Evolutionary conservation across 2,329 filamentous ascomycete genomes (phyloP).

Genomic region (Botrytis tulipae): DNA sequence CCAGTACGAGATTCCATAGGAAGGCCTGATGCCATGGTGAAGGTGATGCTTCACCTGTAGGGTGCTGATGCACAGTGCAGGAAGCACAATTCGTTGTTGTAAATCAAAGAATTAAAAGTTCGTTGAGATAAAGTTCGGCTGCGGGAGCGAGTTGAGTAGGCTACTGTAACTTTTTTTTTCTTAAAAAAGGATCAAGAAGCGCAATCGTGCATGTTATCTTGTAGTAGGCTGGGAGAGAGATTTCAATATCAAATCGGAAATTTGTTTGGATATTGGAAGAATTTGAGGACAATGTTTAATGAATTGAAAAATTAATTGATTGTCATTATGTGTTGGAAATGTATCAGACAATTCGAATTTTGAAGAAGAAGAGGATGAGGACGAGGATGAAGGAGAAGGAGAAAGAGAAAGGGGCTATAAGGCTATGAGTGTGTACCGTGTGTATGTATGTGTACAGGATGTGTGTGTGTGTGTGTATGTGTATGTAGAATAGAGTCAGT

Average conservation of each 20-base stretch:
- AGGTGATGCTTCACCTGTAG: constrained; percentile 33
- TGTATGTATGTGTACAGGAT: not conserved
- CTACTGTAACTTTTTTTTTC: constrained; percentile 20
- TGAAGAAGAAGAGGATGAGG: not conserved
- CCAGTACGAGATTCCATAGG: constrained; percentile 74
- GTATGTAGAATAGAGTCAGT: not conserved
- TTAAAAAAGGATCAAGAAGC: constrained; percentile 29
- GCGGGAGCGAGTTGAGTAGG: constrained; percentile 17
- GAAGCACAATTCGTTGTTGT: constrained; percentile 25
- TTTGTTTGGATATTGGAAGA: not conserved
- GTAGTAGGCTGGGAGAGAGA: not conserved
- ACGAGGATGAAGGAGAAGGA: not conserved
- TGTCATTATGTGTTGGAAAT: constrained; percentile 4
- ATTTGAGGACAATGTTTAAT: not conserved
- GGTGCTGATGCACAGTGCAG: constrained; percentile 27
- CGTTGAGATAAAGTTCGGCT: constrained; percentile 29
- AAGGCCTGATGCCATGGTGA: constrained; percentile 44
- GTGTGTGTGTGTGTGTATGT: not conserved
- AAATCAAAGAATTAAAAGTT: constrained; percentile 12
- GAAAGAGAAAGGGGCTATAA: not conserved
- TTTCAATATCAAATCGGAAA: not conserved
- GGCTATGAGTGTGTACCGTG: not conserved
- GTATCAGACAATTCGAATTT: not conserved
- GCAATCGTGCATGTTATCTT: constrained; percentile 25
- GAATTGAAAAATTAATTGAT: not conserved